phyloP scores from a whole-genome alignment of 805 yeast species.

The Kuraishia molischiana region DNA sequence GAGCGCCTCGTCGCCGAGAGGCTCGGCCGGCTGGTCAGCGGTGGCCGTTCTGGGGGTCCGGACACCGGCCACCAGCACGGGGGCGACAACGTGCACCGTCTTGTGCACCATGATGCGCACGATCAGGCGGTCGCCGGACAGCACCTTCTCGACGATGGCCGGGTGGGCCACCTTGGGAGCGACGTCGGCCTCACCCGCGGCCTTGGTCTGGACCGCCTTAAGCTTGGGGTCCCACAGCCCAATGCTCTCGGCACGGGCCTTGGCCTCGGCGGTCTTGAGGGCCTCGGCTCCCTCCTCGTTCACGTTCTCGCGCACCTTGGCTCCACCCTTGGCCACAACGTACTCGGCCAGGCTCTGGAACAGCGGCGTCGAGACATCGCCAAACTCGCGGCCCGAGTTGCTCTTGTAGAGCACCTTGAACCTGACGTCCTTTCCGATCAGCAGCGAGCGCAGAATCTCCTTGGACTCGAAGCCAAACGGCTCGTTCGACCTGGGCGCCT shows the following conservation, averaged over 20 bases:
- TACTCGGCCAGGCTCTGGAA: slow-evolving; percentile 50
- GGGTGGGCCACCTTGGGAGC: slow-evolving; percentile 33
- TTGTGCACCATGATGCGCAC: slow-evolving; percentile 41
- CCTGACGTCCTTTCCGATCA: slow-evolving; percentile 56
- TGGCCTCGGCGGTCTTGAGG: slow-evolving; percentile 27
- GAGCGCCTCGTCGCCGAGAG: slow-evolving; percentile 59
- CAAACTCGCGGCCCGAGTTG: slow-evolving; percentile 54
- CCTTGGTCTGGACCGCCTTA: slow-evolving; percentile 14
- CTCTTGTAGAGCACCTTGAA: slow-evolving; percentile 47
- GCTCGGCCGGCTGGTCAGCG: slow-evolving; percentile 33
- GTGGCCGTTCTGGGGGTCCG: slow-evolving; percentile 61
- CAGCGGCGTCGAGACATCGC: slow-evolving; percentile 58
- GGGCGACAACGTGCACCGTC: slow-evolving; percentile 44
- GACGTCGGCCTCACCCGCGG: slow-evolving; percentile 19
- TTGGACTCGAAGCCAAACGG: slow-evolving; percentile 45
- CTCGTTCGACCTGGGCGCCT: slow-evolving; percentile 46
- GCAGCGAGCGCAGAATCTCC: slow-evolving; percentile 49
- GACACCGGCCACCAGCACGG: slow-evolving; percentile 65
- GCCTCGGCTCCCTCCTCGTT: slow-evolving; percentile 14
- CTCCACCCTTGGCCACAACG: slow-evolving; percentile 48
- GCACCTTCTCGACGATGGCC: slow-evolving; percentile 65
- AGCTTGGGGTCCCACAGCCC: slow-evolving; percentile 44
- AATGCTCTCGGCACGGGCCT: slow-evolving; percentile 36
- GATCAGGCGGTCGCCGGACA: slow-evolving; percentile 71
- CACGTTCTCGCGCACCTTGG: slow-evolving; percentile 48